phyloP scores from a whole-genome alignment of 139 green algal genomes.

The Chlorella vulgaris region DNA sequence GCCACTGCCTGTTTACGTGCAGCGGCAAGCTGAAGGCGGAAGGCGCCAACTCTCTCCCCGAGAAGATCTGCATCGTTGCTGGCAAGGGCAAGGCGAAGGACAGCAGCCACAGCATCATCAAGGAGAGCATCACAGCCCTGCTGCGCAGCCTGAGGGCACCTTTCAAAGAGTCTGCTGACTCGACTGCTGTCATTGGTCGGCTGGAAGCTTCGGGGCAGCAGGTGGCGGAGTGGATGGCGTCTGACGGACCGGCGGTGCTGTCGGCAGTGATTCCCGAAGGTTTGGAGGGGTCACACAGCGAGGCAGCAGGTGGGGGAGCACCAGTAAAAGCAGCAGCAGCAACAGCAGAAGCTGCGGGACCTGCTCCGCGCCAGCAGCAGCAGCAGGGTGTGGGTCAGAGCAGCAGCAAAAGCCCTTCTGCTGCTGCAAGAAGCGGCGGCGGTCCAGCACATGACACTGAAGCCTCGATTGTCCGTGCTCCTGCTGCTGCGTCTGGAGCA shows the following conservation, averaged over 20 bases:
- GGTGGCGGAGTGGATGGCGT: conserved; percentile 62
- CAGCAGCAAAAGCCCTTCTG: too few species aligned
- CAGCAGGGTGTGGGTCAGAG: too few species aligned
- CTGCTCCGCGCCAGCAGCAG: background rate
- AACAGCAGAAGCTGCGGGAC: too few species aligned
- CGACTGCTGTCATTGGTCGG: conserved; percentile 38
- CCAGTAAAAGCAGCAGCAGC: background rate
- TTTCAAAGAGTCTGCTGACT: conserved; percentile 28
- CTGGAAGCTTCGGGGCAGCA: conserved; percentile 58
- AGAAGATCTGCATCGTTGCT: conserved; percentile 7
- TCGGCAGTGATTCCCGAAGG: background rate
- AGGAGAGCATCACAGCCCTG: conserved; percentile 27
- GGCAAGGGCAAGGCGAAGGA: conserved; percentile 28
- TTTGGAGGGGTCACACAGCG: background rate
- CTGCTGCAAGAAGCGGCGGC: too few species aligned
- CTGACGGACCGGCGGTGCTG: background rate
- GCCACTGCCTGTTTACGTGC: background rate
- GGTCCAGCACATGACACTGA: too few species aligned
- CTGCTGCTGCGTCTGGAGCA: background rate
- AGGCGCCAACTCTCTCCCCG: background rate
- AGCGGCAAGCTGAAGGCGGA: background rate
- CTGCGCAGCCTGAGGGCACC: conserved; percentile 22
- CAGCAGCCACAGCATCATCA: background rate
- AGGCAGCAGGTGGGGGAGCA: background rate
- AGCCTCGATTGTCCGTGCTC: too few species aligned